Base-by-base conservation (phyloP, 192 early-diverging fungal genomes). In the Podila horticola region DNA sequence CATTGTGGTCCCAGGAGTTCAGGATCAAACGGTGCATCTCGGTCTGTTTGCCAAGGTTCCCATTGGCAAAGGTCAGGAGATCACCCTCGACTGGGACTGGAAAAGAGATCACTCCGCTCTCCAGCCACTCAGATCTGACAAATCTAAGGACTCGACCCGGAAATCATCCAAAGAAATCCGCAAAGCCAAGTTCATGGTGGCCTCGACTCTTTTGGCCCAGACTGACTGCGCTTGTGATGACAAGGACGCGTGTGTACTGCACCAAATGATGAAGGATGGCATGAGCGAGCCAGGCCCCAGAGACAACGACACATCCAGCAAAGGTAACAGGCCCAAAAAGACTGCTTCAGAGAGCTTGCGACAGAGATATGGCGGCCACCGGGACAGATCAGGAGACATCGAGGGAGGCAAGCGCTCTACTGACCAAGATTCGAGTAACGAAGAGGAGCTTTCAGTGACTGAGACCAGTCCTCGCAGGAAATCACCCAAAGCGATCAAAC, bases 1-100 rank as follows among this genome's bases (percentile, higher is more conserved):
- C 71, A 90, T 93, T 48, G 83, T 88, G 7, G 73, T 89, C 0
- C 83, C 88, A 0, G 75, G 79, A 28, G 77, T 74, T 12, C 88
- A 88, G 45, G 85, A 88, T 34, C 75, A 85, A 22, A 79, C 83
- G 52, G 86, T 94, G 12, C 88, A 90, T 65, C 76, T 94, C 2
- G 93, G 91, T 7, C 66, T 94, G 13, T 93, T 93, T 87, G 79
- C 92, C 22, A 82, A 84, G 20, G 84, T 86, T 30, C 51, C 63
- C 0, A 89, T 94, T 12, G 74, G 65, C 41, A 84, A 88, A 28
- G 91, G 89, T 60, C 85, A 91, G 55, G 92, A 94, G 70, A 86
- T 94, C 59, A 93, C 92, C 7, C 48, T 93, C 10, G 88, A 84
- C 15, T 94, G 93, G 93, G 77, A 88, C n/a, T 94, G 92, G 92